Conservation (phyloP, 805 yeast species). For the Kazachstania psychrophila region DNA sequence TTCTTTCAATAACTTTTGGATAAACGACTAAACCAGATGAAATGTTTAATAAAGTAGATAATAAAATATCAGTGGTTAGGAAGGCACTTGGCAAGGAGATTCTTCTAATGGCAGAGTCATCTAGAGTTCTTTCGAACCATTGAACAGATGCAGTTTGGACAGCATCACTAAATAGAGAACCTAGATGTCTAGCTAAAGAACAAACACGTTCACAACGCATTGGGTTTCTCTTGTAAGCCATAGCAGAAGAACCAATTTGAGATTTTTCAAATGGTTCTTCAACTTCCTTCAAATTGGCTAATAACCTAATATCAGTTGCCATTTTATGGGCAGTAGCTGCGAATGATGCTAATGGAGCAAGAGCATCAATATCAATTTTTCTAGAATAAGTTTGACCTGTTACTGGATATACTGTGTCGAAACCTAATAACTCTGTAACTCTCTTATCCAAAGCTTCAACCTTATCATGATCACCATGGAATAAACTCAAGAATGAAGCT, state of each 20-base stretch:
- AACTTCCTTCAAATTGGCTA: constrained; percentile 93
- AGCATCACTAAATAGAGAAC: constrained; percentile 84
- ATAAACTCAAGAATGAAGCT: constrained; percentile 87
- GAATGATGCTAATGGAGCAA: constrained; percentile 85
- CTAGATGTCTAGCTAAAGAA: constrained; percentile 93
- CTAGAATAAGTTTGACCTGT: constrained; percentile 99
- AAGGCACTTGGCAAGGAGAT: constrained; percentile 94
- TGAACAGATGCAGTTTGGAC: constrained; percentile 96
- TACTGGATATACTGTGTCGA: constrained; percentile 90
- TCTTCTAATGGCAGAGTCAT: constrained; percentile 96
- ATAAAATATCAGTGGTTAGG: constrained; percentile 86
- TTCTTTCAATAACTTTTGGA: constrained; percentile 96
- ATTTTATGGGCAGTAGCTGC: constrained; percentile 96
- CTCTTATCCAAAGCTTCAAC: constrained; percentile 88
- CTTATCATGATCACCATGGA: constrained; percentile 94
- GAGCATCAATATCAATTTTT: constrained; percentile 90
- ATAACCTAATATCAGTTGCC: constrained; percentile 92
- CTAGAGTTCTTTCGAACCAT: constrained; percentile 98
- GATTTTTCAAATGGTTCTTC: constrained; percentile 98
- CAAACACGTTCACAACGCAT: constrained; percentile 99
- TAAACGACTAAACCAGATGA: constrained; percentile 94
- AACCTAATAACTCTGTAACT: constrained; percentile 88
- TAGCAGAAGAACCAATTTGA: constrained; percentile 97
- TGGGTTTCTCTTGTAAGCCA: constrained; percentile 99
- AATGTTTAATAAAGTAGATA: constrained; percentile 83